A percentile compares a stretch with the other conserved stretches of the same genome.
Evolutionary conservation across 2,329 filamentous ascomycete species (phyloP).

Genomic region (Colletotrichum shisoi): DNA sequence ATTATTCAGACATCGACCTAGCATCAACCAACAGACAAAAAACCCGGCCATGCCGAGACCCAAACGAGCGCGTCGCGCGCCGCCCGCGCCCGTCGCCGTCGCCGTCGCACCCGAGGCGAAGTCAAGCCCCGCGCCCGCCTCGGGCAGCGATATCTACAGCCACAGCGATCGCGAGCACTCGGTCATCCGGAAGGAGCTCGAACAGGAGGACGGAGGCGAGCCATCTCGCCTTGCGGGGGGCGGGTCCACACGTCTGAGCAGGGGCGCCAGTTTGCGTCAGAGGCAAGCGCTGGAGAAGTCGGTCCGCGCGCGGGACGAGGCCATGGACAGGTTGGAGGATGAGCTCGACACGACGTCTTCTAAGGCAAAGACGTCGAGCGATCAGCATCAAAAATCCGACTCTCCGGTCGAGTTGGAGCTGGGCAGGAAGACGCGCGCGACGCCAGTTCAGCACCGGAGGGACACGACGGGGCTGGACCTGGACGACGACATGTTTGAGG

Average conservation of each 20-base stretch:
- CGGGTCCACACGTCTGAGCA: conserved; percentile 34
- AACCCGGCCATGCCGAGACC: conserved; percentile 45
- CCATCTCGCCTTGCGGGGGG: conserved; percentile 3
- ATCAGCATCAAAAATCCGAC: conserved; percentile 44
- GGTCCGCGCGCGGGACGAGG: conserved; percentile 48
- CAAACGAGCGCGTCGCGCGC: conserved; percentile 45
- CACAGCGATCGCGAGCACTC: conserved; percentile 50
- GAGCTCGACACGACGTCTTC: conserved; percentile 48
- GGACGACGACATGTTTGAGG: conserved; percentile 59
- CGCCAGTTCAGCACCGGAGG: conserved; percentile 48
- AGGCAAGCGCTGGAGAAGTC: conserved; percentile 41
- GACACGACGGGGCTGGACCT: conserved; percentile 60
- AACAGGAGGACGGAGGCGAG: conserved; percentile 5
- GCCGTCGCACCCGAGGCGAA: conserved; percentile 29
- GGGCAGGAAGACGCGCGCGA: conserved; percentile 49
- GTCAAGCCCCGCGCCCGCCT: conserved; percentile 26
- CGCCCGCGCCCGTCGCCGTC: conserved; percentile 38
- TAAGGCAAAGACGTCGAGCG: conserved; percentile 41
- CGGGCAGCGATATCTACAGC: conserved; percentile 47
- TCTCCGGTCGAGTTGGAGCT: conserved; percentile 51
- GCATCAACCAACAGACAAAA: neutral
- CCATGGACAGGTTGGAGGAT: conserved; percentile 49
- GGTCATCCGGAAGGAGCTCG: conserved; percentile 42
- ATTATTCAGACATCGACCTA: neutral
- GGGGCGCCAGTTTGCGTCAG: conserved; percentile 36